phyloP scores from a whole-genome alignment of 2,329 filamentous ascomycete genomes.

The Neofusicoccum parvum region DNA sequence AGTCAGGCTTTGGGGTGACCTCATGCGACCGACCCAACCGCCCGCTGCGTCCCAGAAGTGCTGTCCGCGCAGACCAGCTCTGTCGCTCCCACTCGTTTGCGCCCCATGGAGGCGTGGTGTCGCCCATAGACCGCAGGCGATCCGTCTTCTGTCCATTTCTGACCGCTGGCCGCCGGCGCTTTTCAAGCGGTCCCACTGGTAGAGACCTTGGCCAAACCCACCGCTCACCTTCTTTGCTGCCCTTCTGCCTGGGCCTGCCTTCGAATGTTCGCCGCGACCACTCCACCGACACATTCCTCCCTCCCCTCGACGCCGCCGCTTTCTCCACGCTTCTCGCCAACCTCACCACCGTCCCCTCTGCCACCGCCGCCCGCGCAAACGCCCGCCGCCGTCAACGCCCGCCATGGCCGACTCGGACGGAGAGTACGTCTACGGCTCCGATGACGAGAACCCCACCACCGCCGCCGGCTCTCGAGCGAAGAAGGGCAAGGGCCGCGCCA shows the following conservation, averaged over 20 bases:
- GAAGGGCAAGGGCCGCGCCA: conserved; percentile 23
- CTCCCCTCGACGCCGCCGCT: not conserved
- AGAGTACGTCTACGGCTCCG: conserved; percentile 67
- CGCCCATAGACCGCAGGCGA: not conserved
- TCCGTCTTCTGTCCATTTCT: not conserved
- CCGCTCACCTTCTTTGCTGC: not conserved
- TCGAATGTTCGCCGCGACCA: conserved; percentile 17
- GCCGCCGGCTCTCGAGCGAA: conserved; percentile 38
- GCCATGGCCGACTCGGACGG: conserved; percentile 73
- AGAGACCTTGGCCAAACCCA: not conserved
- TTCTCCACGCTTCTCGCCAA: not conserved
- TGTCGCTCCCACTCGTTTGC: conserved; percentile 15
- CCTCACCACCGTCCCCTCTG: not conserved
- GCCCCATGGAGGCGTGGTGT: conserved; percentile 5
- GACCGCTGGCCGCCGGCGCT: not conserved
- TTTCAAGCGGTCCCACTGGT: not conserved
- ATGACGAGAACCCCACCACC: conserved; percentile 58
- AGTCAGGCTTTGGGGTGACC: conserved; percentile 11
- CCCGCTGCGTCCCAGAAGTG: not conserved
- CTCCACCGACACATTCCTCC: not conserved
- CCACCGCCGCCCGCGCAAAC: not conserved
- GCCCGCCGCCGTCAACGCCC: not conserved
- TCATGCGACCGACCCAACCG: conserved; percentile 12
- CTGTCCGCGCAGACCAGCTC: conserved; percentile 12
- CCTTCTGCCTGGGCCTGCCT: not conserved